These are phyloP conservation scores for Diaporthe sp. DNA, from an alignment of 2,329 filamentous ascomycete genomes.

Conservation along the genomic window DNA sequence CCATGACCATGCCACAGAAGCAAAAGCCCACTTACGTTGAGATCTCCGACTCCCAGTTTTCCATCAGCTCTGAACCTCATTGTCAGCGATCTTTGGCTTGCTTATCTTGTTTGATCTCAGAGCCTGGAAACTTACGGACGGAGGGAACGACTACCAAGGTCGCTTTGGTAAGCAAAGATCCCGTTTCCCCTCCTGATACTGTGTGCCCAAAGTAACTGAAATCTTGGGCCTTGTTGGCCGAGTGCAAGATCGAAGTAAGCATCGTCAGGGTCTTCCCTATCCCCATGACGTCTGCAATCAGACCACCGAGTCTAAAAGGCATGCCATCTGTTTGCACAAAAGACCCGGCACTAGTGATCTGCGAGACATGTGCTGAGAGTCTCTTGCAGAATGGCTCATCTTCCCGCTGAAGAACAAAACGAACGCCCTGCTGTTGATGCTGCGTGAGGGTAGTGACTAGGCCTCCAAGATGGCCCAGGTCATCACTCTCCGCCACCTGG, in stretches of 20 bases:
- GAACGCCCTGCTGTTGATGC: background rate
- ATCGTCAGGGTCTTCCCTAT: background rate
- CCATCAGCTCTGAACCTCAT: background rate
- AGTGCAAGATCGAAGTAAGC: background rate
- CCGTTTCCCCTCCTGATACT: background rate
- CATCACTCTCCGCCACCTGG: background rate
- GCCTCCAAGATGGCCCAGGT: background rate
- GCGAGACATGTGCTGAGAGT: background rate
- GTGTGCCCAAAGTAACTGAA: background rate
- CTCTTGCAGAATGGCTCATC: background rate
- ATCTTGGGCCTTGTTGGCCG: background rate
- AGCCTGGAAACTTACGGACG: background rate
- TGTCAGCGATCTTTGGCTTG: background rate
- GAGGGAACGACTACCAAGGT: constrained; percentile 11
- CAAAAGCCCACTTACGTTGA: background rate
- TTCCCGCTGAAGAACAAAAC: background rate
- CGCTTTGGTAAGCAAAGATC: background rate
- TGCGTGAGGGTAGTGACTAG: background rate
- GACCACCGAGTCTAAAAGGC: background rate
- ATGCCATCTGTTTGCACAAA: background rate
- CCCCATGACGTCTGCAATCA: constrained; percentile 10
- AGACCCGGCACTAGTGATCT: background rate
- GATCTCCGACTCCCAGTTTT: constrained; percentile 10
- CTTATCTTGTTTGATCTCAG: background rate
- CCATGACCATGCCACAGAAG: background rate